Evolutionary conservation across 2,329 filamentous ascomycete species (phyloP).

Genomic region (Penicillium decumbens): DNA sequence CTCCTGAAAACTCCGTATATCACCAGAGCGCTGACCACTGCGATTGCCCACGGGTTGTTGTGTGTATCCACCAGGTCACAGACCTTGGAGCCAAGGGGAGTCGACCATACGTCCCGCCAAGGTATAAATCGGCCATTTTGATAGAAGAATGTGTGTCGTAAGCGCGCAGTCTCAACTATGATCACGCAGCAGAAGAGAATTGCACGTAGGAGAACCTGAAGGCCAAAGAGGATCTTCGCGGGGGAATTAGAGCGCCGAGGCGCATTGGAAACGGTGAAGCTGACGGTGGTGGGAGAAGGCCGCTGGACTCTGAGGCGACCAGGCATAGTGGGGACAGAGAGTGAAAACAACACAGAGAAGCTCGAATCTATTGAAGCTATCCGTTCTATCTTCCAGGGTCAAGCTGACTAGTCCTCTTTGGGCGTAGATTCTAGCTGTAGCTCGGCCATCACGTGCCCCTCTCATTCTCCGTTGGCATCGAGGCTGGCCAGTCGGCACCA

Average conservation of each 20-base stretch:
- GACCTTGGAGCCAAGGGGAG: slow-evolving; percentile 28
- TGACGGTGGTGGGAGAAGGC: slow-evolving; percentile 82
- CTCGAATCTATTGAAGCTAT: slow-evolving; percentile 6
- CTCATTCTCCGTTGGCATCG: slow-evolving; percentile 15
- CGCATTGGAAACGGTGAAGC: slow-evolving; percentile 84
- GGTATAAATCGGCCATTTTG: slow-evolving; percentile 25
- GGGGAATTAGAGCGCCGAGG: slow-evolving; percentile 49
- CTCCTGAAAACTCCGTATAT: slow-evolving; percentile 46
- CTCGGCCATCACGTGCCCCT: slow-evolving; percentile 25
- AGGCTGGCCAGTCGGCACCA: slow-evolving; percentile 20
- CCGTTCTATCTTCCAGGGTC: neutral
- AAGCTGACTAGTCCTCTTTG: slow-evolving; percentile 8
- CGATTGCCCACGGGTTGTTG: slow-evolving; percentile 43
- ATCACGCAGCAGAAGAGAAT: slow-evolving; percentile 42
- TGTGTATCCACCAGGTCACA: slow-evolving; percentile 37
- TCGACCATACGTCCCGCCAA: slow-evolving; percentile 34
- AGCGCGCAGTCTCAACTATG: slow-evolving; percentile 33
- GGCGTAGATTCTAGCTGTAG: slow-evolving; percentile 7
- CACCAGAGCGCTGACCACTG: slow-evolving; percentile 36
- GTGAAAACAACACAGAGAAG: neutral
- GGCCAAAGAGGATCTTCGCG: slow-evolving; percentile 42
- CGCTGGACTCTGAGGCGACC: slow-evolving; percentile 44
- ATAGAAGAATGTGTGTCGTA: slow-evolving; percentile 28
- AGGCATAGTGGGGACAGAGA: slow-evolving; percentile 50
- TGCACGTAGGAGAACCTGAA: slow-evolving; percentile 45